A percentile compares a stretch with the other conserved stretches of the same genome.
These are phyloP conservation scores for Exophiala viscosa DNA, from an alignment of 2,329 filamentous ascomycete species.

Conservation along the genomic window DNA sequence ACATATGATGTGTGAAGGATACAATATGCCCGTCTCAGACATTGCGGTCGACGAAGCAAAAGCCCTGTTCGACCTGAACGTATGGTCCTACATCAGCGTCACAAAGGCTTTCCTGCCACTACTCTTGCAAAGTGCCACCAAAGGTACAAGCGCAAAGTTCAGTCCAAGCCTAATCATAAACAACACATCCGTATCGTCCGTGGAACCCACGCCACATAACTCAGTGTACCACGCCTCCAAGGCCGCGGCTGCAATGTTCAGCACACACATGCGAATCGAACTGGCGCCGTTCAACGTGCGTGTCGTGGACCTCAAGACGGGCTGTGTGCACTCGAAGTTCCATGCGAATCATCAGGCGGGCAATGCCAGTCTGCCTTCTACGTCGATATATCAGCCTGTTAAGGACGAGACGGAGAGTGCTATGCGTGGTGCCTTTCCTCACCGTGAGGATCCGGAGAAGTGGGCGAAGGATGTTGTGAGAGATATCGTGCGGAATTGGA, in stretches of 20 bases:
- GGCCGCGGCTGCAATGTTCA: slow-evolving; percentile 30
- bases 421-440: slow-evolving; percentile 20
- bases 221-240: slow-evolving; percentile 35
- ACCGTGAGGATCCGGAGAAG: slow-evolving; percentile 17
- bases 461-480: slow-evolving; percentile 16
- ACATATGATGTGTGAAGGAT: background rate
- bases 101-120: slow-evolving; percentile 36
- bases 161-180: slow-evolving; percentile 35
- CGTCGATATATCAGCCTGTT: slow-evolving; percentile 15
- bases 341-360: slow-evolving; percentile 22
- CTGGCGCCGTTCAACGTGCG: slow-evolving; percentile 32
- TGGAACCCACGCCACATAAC: slow-evolving; percentile 33
- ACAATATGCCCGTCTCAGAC: slow-evolving; percentile 33
- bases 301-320: slow-evolving; percentile 32
- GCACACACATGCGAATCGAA: slow-evolving; percentile 34
- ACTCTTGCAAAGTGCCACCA: slow-evolving; percentile 19
- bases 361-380: slow-evolving; percentile 8
- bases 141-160: slow-evolving; percentile 14
- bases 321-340: slow-evolving; percentile 19
- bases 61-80: slow-evolving; percentile 36
- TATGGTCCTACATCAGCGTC: slow-evolving; percentile 35
- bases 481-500: slow-evolving; percentile 9
- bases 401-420: slow-evolving; percentile 17
- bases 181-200: slow-evolving; percentile 35
- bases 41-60: slow-evolving; percentile 32